Evolutionary conservation across 441 rosid genomes (phyloP).

Genomic region (Francoa sonchifolia): DNA sequence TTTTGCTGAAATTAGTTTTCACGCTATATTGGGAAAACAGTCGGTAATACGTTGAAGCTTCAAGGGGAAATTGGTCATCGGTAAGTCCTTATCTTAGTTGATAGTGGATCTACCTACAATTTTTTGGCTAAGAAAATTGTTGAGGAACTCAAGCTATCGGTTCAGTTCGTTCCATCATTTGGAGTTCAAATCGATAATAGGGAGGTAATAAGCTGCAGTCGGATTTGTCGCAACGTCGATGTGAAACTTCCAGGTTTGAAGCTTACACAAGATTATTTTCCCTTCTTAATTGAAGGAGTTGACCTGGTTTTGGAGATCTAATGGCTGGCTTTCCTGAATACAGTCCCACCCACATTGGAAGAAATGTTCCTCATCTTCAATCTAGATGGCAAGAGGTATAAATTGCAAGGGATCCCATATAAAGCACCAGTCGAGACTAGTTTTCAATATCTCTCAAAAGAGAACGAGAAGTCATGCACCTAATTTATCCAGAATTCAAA

Average conservation of each 20-base stretch:
- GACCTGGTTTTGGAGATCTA: not conserved
- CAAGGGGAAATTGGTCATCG: not conserved
- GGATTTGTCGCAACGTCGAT: not conserved
- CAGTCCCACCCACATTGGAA: not conserved
- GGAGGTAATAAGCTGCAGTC: not conserved
- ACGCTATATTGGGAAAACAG: not conserved
- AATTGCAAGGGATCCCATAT: not conserved
- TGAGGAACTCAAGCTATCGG: not conserved
- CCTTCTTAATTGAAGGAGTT: not conserved
- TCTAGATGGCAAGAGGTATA: not conserved
- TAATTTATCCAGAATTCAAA: not conserved
- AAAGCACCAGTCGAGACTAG: not conserved
- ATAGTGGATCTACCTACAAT: not conserved
- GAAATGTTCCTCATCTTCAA: not conserved
- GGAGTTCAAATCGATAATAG: constrained; percentile 1
- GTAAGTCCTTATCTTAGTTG: not conserved
- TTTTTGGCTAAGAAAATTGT: not conserved
- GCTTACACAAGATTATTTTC: constrained; percentile 1
- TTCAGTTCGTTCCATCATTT: not conserved
- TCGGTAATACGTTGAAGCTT: not conserved
- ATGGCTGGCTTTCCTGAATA: not conserved
- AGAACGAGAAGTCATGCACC: not conserved
- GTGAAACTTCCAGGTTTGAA: not conserved
- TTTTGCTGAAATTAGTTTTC: not conserved
- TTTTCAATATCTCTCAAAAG: not conserved